Percentiles rank a stretch among this genome's conserved stretches.
phyloP scores from a whole-genome alignment of 2,329 filamentous ascomycete species.

The Fusarium cyanostomum region DNA sequence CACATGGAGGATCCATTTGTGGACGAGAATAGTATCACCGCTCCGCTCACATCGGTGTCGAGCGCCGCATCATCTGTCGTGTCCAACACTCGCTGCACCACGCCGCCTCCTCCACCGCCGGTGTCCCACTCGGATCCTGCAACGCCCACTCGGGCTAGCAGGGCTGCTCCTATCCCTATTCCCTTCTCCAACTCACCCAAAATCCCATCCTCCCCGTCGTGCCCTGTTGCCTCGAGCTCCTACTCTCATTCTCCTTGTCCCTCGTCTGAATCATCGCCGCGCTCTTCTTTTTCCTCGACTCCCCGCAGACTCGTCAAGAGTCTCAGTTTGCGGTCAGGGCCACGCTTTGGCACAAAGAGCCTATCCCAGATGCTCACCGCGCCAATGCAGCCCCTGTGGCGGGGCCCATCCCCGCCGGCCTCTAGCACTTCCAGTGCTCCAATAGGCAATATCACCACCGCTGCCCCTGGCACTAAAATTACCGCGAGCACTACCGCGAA shows the following conservation, averaged over 20 bases:
- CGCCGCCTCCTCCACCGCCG: slow-evolving; percentile 28
- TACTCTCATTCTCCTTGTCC: slow-evolving; percentile 13
- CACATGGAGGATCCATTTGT: slow-evolving; percentile 37
- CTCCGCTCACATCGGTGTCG: slow-evolving; percentile 35
- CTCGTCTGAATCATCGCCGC: slow-evolving; percentile 35
- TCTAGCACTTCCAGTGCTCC: slow-evolving; percentile 27
- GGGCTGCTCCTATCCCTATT: slow-evolving; percentile 24
- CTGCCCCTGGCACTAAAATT: slow-evolving; percentile 18
- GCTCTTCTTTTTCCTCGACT: slow-evolving; percentile 38
- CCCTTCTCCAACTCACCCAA: slow-evolving; percentile 24
- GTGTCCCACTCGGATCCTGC: slow-evolving; percentile 28
- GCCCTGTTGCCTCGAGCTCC: slow-evolving; percentile 11
- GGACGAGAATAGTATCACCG: slow-evolving; percentile 38
- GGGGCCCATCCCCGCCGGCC: slow-evolving; percentile 33
- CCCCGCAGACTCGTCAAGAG: slow-evolving; percentile 42
- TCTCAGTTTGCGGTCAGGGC: slow-evolving; percentile 42
- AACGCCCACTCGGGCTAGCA: slow-evolving; percentile 31
- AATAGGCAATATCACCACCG: slow-evolving; percentile 24
- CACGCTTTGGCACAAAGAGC: slow-evolving; percentile 35
- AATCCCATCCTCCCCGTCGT: slow-evolving; percentile 28
- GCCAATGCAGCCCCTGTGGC: slow-evolving; percentile 40
- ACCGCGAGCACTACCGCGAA: slow-evolving; percentile 30
- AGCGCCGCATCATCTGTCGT: slow-evolving; percentile 34
- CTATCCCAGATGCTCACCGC: slow-evolving; percentile 42
- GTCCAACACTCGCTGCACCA: slow-evolving; percentile 40